Percentiles rank a stretch among this genome's conserved stretches.
phyloP scores from a whole-genome alignment of 345 rosid genomes.

The Salix caprea region DNA sequence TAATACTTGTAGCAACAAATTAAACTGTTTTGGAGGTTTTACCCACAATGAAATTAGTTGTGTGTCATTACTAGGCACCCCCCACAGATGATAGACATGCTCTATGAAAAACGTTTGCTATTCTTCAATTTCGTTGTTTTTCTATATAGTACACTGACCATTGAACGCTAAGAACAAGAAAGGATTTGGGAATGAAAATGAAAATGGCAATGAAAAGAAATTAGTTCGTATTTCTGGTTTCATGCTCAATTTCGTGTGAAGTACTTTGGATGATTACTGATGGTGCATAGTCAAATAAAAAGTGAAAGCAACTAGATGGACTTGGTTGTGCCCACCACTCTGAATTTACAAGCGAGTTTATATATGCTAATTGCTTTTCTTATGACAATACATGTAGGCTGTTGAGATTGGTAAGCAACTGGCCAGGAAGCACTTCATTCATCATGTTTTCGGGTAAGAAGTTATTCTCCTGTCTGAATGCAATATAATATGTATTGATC shows the following conservation, averaged over 20 bases:
- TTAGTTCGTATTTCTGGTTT: neutral
- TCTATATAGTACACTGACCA: neutral
- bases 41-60: neutral
- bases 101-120: neutral
- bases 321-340: neutral
- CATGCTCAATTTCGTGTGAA: neutral
- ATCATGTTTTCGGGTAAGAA: constrained; percentile 80
- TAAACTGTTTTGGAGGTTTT: no score
- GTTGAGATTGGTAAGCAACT: constrained; percentile 66
- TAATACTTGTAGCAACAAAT: neutral
- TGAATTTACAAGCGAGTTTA: neutral
- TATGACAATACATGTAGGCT: constrained; percentile 39
- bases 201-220: neutral
- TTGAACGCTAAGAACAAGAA: neutral
- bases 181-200: neutral
- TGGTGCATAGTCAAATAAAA: neutral
- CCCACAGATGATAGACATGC: neutral
- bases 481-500: neutral
- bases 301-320: neutral
- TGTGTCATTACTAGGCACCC: neutral
- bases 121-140: neutral
- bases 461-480: neutral
- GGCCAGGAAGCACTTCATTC: constrained; percentile 75
- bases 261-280: neutral
- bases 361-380: neutral